Percentiles rank a stretch among this genome's conserved stretches.
These are phyloP conservation scores for Helminthosporium solani DNA, from an alignment of 2,329 filamentous ascomycete species.

Conservation along the genomic window DNA sequence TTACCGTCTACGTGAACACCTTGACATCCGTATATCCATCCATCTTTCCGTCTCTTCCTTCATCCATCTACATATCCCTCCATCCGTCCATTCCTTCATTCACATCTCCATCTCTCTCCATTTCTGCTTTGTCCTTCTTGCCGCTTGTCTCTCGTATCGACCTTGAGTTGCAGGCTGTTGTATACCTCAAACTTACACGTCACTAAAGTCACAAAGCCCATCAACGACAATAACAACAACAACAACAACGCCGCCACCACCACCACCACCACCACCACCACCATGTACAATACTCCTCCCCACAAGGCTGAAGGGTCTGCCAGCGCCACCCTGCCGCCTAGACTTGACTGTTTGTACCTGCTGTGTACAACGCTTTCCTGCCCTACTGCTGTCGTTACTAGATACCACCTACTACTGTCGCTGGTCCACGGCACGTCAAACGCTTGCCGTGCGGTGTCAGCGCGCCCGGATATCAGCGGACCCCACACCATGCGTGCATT, in stretches of 20 bases:
- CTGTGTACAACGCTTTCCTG: not conserved
- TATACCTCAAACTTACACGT: not conserved
- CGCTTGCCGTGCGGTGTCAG: slow-evolving; percentile 5
- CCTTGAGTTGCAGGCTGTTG: not conserved
- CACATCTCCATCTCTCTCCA: not conserved
- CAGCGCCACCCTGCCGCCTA: not conserved
- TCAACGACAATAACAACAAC: not conserved
- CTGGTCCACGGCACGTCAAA: slow-evolving; percentile 4
- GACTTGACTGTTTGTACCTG: not conserved
- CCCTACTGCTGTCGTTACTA: not conserved
- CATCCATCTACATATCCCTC: not conserved
- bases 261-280: not conserved
- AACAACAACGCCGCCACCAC: not conserved
- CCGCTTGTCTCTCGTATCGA: not conserved
- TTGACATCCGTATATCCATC: not conserved
- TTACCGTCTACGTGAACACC: not conserved
- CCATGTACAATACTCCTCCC: not conserved
- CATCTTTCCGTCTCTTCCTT: not conserved
- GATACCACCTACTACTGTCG: not conserved
- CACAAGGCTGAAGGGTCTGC: slow-evolving; percentile 2
- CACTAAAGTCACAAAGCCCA: not conserved
- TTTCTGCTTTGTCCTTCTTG: slow-evolving; percentile 6
- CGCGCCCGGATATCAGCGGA: slow-evolving; percentile 17
- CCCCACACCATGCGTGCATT: slow-evolving; percentile 22
- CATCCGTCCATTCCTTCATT: not conserved